Base-by-base conservation (phyloP, 768 basidiomycete genomes). In the Phlebiopsis flavidoalba region DNA sequence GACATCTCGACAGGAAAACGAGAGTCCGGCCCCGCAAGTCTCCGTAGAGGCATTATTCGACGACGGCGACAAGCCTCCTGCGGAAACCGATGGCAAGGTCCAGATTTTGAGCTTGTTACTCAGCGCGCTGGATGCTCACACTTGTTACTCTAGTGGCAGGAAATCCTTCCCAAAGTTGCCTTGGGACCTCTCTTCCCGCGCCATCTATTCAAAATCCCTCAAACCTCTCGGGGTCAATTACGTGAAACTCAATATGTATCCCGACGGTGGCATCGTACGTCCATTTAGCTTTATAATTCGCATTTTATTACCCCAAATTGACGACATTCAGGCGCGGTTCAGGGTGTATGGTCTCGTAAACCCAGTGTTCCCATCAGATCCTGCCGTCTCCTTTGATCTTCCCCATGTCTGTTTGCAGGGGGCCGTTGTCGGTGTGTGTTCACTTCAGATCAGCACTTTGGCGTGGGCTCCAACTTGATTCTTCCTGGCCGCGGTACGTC, bases 371-470 rank as follows among this genome's bases (percentile, higher is more conserved):
- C 87, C 90, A 40, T 63, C 71, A 26, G 75, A 80, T 59, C 66
- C 72, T 11, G 70, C 73, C 31, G 77, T 74, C 22, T 64, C 80
- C 0, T 90, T 95, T 67, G 94, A 99, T 74, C 76, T 98, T 46
- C 95, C 94, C 0, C 89, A 93, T 75, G 92, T 96, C 31, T 89
- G 95, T 65, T 83, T 91, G 26, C 95, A 95, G 11, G 97, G 92
- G 22, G 82, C 85, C 1, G 90, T 95, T 55, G n/a, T n/a, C n/a
- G n/a, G 85, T 93, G 40, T n/a, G 40, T 43, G 12, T 83, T 80
- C 57, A 88, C 86, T 21, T 96, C 93, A 47, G 93, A 99, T 74
- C 94, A 98, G 70, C 96, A 99, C 75, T 99, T 91, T 66, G 95
- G 95, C 21, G 83, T 90, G 10, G 96, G 95, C 3, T 83, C 87